Percentiles rank a stretch among this genome's conserved stretches.
Evolutionary conservation across 2,329 filamentous ascomycete species (phyloP).

Genomic region (Calycina marina): DNA sequence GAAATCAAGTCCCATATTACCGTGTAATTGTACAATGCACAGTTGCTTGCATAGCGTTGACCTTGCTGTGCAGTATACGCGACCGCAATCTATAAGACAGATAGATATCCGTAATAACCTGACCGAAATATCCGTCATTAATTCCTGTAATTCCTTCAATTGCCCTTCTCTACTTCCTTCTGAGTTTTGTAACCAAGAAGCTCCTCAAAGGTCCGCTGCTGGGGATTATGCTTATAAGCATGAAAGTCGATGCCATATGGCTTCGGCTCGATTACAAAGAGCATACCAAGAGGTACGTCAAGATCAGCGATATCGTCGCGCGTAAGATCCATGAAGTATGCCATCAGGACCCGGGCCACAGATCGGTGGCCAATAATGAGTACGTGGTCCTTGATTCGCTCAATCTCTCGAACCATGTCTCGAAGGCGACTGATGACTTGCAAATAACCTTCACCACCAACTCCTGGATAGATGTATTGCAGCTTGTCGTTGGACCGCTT

Average conservation of each 20-base stretch:
- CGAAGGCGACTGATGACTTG: conserved; percentile 92
- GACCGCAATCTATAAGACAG: too few species aligned
- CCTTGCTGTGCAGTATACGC: too few species aligned
- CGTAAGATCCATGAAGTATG: conserved; percentile 90
- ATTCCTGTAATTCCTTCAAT: too few species aligned
- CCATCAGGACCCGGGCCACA: conserved; percentile 80
- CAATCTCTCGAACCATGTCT: conserved; percentile 91
- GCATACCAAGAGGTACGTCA: conserved; percentile 82
- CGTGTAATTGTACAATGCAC: too few species aligned
- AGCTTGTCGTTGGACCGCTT: conserved; percentile 77
- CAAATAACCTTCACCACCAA: conserved; percentile 89
- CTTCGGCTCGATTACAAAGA: conserved; percentile 93
- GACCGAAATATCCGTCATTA: too few species aligned
- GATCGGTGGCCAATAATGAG: conserved; percentile 87
- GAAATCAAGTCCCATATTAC: too few species aligned
- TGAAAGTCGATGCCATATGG: conserved; percentile 97
- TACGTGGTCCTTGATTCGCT: conserved; percentile 92
- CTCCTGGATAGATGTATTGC: conserved; percentile 89
- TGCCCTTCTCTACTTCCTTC: conserved; percentile 27
- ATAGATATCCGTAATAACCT: too few species aligned
- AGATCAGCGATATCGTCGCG: conserved; percentile 86
- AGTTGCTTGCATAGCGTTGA: too few species aligned
- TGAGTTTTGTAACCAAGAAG: conserved; percentile 70
- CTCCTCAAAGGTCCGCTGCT: conserved; percentile 67
- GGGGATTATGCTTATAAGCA: conserved; percentile 78